Conservation (phyloP, 2,329 filamentous ascomycete species). For the Diaporthe citriasiana region DNA sequence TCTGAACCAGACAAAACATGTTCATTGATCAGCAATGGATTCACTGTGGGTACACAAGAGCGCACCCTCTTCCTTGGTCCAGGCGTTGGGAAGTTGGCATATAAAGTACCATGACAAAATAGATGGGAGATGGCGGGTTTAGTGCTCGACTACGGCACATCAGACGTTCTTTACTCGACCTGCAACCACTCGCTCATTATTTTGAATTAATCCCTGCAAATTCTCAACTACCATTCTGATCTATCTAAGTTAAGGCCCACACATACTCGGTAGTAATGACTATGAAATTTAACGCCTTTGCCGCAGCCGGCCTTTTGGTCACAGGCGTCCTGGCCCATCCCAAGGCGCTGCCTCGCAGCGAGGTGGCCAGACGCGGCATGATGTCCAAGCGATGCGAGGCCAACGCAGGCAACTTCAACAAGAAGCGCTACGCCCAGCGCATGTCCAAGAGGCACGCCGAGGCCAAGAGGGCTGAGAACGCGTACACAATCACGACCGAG, state of each 20-base stretch:
- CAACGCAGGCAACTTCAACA: constrained; percentile 27
- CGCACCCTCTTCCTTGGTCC: neutral
- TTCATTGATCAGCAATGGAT: constrained; percentile 11
- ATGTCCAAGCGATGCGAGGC: constrained; percentile 37
- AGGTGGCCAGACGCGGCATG: constrained; percentile 26
- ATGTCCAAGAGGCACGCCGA: constrained; percentile 17
- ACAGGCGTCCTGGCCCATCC: constrained; percentile 12
- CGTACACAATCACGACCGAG: constrained; percentile 32
- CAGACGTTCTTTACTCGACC: constrained; percentile 4
- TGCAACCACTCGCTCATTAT: neutral
- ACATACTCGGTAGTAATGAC: neutral
- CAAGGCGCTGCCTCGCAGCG: constrained; percentile 12
- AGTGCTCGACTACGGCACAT: neutral
- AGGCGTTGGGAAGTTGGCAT: neutral
- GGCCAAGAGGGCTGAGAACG: constrained; percentile 23
- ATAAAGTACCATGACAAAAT: neutral
- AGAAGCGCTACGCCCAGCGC: constrained; percentile 32
- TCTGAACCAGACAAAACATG: constrained; percentile 19
- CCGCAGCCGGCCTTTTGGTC: constrained; percentile 21
- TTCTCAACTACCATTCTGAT: neutral
- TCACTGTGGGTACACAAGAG: constrained; percentile 1
- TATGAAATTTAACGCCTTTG: constrained; percentile 11
- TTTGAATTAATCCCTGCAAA: neutral
- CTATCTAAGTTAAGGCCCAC: neutral
- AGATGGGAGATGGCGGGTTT: neutral